Evolutionary conservation across 768 basidiomycete species (phyloP).

Genomic region (Floccularia luteovirens): DNA sequence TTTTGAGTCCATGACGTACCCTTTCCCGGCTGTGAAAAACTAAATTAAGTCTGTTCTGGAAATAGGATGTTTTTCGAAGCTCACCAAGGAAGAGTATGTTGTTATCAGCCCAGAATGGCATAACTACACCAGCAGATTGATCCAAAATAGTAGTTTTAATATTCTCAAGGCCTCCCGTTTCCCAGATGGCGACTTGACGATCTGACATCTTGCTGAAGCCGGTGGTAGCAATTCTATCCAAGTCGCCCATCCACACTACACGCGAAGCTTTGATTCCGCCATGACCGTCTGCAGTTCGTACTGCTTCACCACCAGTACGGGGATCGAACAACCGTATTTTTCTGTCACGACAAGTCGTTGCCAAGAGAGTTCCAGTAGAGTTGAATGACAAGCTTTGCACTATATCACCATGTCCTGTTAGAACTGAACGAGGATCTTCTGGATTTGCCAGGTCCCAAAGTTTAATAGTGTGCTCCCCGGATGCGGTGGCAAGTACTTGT

Average conservation of each 20-base stretch:
- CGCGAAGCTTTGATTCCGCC: slow-evolving; percentile 90
- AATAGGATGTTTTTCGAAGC: slow-evolving; percentile 11
- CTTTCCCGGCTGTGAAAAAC: slow-evolving; percentile 66
- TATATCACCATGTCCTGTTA: slow-evolving; percentile 78
- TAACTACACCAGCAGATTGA: slow-evolving; percentile 86
- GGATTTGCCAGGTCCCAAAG: slow-evolving; percentile 85
- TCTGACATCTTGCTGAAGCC: slow-evolving; percentile 98
- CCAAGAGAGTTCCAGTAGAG: slow-evolving; percentile 70
- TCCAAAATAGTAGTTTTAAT: slow-evolving; percentile 78
- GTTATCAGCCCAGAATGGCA: slow-evolving; percentile 98
- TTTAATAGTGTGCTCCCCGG: slow-evolving; percentile 81
- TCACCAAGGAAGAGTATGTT: slow-evolving; percentile 78
- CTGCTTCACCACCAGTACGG: slow-evolving; percentile 74
- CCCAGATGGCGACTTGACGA: slow-evolving; percentile 87
- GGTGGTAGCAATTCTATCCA: slow-evolving; percentile 86
- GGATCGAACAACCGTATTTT: slow-evolving; percentile 91
- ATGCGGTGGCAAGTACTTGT: slow-evolving; percentile 75
- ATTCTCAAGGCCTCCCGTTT: slow-evolving; percentile 66
- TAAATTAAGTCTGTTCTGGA: slow-evolving; percentile 2
- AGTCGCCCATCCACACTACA: slow-evolving; percentile 85
- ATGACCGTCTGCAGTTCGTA: slow-evolving; percentile 81
- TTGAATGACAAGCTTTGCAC: slow-evolving; percentile 86
- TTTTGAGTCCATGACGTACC: slow-evolving; percentile 36
- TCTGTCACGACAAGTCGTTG: slow-evolving; percentile 87
- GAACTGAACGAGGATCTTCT: slow-evolving; percentile 50